phyloP scores from a whole-genome alignment of 345 rosid species.

The Lepidium aucheri region DNA sequence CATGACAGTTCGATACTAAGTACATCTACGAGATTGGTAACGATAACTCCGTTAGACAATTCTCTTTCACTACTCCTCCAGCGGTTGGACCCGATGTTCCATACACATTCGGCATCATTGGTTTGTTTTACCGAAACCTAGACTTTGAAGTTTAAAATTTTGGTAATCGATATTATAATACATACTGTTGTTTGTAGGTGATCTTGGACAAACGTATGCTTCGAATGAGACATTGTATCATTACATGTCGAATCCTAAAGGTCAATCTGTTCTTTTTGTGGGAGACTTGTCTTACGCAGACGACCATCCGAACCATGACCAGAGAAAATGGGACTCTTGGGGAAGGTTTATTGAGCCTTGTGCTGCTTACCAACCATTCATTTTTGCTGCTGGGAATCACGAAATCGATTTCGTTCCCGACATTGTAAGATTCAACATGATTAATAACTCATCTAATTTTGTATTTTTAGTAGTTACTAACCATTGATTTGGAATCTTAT shows the following conservation, averaged over 20 bases:
- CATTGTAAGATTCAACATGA: conserved; percentile 25
- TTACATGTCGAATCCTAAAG: conserved; percentile 38
- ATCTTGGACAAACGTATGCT: conserved; percentile 50
- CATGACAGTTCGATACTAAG: conserved; percentile 36
- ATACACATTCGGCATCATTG: conserved; percentile 63
- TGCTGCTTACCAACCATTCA: conserved; percentile 47
- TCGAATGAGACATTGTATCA: conserved; percentile 42
- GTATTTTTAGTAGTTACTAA: neutral
- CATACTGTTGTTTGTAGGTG: conserved; percentile 26
- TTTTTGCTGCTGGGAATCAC: conserved; percentile 46
- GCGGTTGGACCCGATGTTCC: conserved; percentile 59
- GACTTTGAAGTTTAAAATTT: neutral
- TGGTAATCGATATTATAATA: neutral
- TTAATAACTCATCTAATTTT: neutral
- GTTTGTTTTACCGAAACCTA: conserved; percentile 12
- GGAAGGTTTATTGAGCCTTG: conserved; percentile 40
- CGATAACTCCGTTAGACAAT: conserved; percentile 31
- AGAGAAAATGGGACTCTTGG: conserved; percentile 45
- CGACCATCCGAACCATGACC: conserved; percentile 33
- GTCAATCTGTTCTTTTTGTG: conserved; percentile 35
- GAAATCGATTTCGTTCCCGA: conserved; percentile 34
- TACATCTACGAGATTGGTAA: conserved; percentile 48
- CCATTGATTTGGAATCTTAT: neutral
- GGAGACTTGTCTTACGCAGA: conserved; percentile 50
- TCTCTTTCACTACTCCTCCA: conserved; percentile 51